Base-by-base conservation (phyloP, 371 early-diverging fungal species). In the Mucor ambiguus region DNA sequence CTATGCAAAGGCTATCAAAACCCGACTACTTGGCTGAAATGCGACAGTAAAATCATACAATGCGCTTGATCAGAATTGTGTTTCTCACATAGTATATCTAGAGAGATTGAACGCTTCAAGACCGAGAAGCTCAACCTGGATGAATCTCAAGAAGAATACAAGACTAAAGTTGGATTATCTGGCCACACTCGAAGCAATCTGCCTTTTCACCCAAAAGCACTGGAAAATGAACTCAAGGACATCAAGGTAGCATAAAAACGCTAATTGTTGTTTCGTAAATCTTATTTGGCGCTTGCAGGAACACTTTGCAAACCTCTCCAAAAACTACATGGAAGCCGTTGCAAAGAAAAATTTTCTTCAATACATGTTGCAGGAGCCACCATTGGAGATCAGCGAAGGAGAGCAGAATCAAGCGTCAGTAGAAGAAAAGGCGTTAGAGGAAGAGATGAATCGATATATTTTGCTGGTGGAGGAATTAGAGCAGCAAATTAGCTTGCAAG, bases 351-450 rank as follows among this genome's bases (percentile, higher is more conserved):
- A 54, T n/a, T 55, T 66, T 26, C 22, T 66, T 11, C 55, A 66
- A n/a, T 54, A 18, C 26, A 32, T 66, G n/a, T 55, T 66, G 30
- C 60, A 66, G 18, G 61, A 60, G n/a, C 60, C 67, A 43, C 60
- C 60, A 16, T n/a, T 60, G 2, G 37, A 38, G 16, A 35, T 66
- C 29, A 33, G 22, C 5, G 44, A 56, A 14, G 9, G 1, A 12
- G 38, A 35, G 14, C 41, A 41, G 41, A 18, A 52, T 0, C 11
- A 52, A 28, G 28, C 52, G 52, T 6, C 9, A 52, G 52, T 0
- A 52, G 52, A 52, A 16, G 52, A 52, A 24, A 16, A 4, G 2
- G n/a, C 37, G 2, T 18, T 43, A 7, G 20, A 44, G 30, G 18
- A 32, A 44, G 32, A 29, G 16, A 4, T 30, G 11, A 20, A 60